Evolutionary conservation across 768 basidiomycete species (phyloP).

Genomic region (Lactarius deliciosus): DNA sequence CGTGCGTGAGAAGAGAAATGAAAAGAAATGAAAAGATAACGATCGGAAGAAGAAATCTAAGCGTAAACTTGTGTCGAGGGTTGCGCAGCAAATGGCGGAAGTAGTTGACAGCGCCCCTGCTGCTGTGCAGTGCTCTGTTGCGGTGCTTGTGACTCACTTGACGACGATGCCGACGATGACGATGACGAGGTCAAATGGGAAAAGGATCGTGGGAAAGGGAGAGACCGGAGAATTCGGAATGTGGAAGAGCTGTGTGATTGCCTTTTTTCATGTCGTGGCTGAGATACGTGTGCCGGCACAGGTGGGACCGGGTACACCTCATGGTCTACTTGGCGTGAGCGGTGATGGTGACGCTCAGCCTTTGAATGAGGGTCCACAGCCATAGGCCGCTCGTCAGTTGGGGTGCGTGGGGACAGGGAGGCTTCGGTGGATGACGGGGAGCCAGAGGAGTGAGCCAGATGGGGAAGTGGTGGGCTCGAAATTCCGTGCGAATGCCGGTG

Average conservation of each 20-base stretch:
- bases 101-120: conserved; percentile 19
- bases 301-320: conserved; percentile 7
- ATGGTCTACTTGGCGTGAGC: background rate
- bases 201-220: conserved; percentile 26
- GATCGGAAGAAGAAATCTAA: conserved; percentile 12
- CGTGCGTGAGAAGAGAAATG: background rate
- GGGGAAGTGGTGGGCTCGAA: conserved; percentile 4
- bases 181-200: conserved; percentile 12
- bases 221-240: conserved; percentile 24
- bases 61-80: conserved; percentile 23
- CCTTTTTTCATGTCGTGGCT: conserved; percentile 15
- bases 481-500: conserved; percentile 10
- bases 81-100: conserved; percentile 25
- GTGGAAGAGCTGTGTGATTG: conserved; percentile 22
- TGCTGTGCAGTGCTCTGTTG: conserved; percentile 18
- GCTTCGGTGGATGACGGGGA: conserved; percentile 22
- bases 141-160: conserved; percentile 11
- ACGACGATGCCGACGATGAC: conserved; percentile 3
- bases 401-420: conserved; percentile 27
- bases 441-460: conserved; percentile 6
- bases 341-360: background rate
- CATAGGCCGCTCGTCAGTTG: background rate
- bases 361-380: conserved; percentile 13
- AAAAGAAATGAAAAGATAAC: background rate
- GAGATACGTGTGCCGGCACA: conserved; percentile 7